phyloP scores from a whole-genome alignment of 176 grass and related monocot genomes.

The Phragmites australis region DNA sequence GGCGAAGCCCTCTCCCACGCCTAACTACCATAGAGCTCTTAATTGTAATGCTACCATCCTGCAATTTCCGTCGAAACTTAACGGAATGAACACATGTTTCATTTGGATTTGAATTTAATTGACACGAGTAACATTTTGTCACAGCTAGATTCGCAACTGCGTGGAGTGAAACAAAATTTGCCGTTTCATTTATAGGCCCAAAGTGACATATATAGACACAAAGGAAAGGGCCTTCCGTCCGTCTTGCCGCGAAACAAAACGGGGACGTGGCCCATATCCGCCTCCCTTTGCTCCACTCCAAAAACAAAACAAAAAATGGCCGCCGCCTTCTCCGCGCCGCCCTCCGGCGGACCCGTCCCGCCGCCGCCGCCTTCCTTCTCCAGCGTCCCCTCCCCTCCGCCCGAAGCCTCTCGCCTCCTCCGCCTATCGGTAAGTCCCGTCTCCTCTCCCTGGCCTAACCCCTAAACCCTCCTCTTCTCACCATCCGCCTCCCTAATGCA shows the following conservation, averaged over 20 bases:
- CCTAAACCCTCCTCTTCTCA: conserved; percentile 33
- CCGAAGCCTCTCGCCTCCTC: background rate
- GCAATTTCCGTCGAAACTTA: no score
- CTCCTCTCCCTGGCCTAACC: background rate
- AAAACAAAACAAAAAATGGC: background rate
- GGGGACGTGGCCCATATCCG: conserved; percentile 3
- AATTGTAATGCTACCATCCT: no score
- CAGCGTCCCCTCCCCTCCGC: background rate
- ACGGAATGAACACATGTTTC: no score
- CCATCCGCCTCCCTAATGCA: conserved; percentile 3
- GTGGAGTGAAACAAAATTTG: background rate
- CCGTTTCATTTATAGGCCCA: background rate
- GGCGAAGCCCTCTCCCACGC: no score
- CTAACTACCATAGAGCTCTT: no score
- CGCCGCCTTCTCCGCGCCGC: conserved; percentile 37
- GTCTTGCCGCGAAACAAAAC: background rate
- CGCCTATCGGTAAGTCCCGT: conserved; percentile 11
- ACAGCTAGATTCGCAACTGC: no score
- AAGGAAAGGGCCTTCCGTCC: background rate
- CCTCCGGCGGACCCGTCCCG: conserved; percentile 34
- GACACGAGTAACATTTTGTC: no score
- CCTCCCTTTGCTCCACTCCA: background rate
- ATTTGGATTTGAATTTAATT: background rate
- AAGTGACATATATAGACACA: background rate
- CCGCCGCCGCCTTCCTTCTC: background rate